Percentiles rank a stretch among this genome's conserved stretches.
phyloP scores from a whole-genome alignment of 139 green algal species.

The Tetratostichococcus sp. region DNA sequence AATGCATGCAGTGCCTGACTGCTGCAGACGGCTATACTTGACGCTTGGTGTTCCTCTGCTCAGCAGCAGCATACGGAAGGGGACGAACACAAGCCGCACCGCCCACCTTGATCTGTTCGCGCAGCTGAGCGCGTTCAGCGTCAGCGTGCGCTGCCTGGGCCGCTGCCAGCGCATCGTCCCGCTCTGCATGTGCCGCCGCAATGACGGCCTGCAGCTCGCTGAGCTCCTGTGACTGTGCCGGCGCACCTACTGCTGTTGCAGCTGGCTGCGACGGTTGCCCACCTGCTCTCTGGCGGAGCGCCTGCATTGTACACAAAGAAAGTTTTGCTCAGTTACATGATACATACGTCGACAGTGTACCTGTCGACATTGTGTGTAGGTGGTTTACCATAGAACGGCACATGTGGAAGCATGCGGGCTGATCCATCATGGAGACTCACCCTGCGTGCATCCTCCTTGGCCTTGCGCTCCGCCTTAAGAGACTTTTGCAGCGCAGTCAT shows the following conservation, averaged over 20 bases:
- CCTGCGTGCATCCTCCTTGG: not conserved
- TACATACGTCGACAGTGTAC: no score
- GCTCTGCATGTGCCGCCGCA: not conserved
- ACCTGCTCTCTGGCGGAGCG: not conserved
- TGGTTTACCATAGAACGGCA: no score
- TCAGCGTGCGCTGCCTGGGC: not conserved
- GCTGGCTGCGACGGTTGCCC: not conserved
- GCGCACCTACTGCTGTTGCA: not conserved
- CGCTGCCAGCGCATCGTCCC: not conserved
- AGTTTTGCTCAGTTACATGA: no score
- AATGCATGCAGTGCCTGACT: no score
- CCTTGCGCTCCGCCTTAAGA: not conserved
- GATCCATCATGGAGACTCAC: no score
- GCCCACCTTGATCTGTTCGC: not conserved
- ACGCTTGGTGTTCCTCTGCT: no score
- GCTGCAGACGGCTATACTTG: no score
- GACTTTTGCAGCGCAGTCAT: not conserved
- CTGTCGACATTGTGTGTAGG: no score
- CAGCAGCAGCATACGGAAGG: no score
- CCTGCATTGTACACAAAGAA: not conserved
- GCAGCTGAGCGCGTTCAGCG: not conserved
- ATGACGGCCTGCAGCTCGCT: not conserved
- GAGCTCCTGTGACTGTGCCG: not conserved
- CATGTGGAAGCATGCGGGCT: no score
- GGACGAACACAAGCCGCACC: no score